A percentile compares a stretch with the other conserved stretches of the same genome.
phyloP scores from a whole-genome alignment of 257 asterid genomes.

The Lantana camara region DNA sequence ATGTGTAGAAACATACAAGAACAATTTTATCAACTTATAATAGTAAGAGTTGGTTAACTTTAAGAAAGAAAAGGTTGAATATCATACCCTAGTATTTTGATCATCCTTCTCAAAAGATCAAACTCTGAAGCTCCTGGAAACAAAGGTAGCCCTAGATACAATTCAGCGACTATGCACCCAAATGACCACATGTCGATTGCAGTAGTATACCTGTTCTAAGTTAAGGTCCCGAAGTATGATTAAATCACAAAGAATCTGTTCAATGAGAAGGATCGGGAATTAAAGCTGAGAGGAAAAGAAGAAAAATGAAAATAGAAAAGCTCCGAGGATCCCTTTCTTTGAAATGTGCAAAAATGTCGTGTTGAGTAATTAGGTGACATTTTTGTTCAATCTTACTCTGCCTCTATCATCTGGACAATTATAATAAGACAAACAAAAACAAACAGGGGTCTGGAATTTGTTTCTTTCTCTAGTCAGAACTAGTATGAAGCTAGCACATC shows the following conservation, averaged over 20 bases:
- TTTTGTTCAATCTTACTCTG: background rate
- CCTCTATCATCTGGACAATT: background rate
- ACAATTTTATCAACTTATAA: conserved; percentile 10
- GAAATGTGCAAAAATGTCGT: conserved; percentile 1
- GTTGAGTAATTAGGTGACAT: background rate
- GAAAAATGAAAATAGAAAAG: conserved; percentile 3
- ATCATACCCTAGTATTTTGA: conserved; percentile 87
- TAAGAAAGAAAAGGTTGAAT: conserved; percentile 21
- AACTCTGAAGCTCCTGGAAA: conserved; percentile 99
- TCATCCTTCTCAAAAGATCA: conserved; percentile 95
- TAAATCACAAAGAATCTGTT: conserved; percentile 27
- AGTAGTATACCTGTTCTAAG: conserved; percentile 74
- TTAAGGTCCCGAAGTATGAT: conserved; percentile 54
- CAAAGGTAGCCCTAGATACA: conserved; percentile 91
- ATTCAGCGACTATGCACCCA: conserved; percentile 98
- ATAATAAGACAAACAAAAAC: background rate
- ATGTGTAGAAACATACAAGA: conserved; percentile 18
- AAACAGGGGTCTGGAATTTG: conserved; percentile 21
- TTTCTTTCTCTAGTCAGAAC: conserved; percentile 11
- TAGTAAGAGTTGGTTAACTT: conserved; percentile 17
- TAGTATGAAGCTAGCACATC: background rate
- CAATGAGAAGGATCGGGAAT: background rate
- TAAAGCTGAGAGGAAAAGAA: conserved; percentile 1
- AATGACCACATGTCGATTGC: conserved; percentile 99
- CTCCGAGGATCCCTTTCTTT: conserved; percentile 20